Evolutionary conservation across 352 stramenopile genomes (phyloP), one percentile per base, ranked within the genome.

Genomic region (Phytopythium litorale): DNA sequence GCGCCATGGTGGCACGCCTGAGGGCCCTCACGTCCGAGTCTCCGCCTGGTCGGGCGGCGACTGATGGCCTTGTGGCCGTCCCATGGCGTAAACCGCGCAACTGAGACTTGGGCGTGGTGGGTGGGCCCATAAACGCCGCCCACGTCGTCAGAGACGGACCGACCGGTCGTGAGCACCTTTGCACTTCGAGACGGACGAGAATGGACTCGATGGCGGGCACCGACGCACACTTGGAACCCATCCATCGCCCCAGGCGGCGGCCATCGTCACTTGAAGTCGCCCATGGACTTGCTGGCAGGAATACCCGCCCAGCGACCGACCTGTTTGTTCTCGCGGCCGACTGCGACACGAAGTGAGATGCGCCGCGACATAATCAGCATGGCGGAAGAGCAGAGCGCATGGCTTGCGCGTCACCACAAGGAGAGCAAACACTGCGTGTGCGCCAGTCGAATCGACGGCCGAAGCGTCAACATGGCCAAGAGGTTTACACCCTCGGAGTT

Each of bases 331-430:
- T 25, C 42, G 25, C 42, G 18, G 15, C 40, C 40, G n/a, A 49
- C 42, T 51, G 45, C 45, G 45, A 51, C 45, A 51, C 15, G 45
- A n/a, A 51, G n/a, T 16, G 21, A 51, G 45, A 51, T 51, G 45
- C 11, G 21, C 12, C 45, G 45, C 45, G 45, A 51, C 45, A 51
- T 51, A 51, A 51, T 51, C 45, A 51, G 45, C 21, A 6, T 23
- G 28, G 42, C 18, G 5, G 42, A 25, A 15, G 35, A 40, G 0
- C 7, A 40, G 16, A 15, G 35, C 35, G 35, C 28, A 32, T 32
- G 28, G 28, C 28, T 32, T 32, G 28, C 28, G 28, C 28, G 28
- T 30, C 28, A 4, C 33, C 5, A 7, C 2, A 38, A 48, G 18
- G 16, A 23, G 42, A 48, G 42, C 42, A 48, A 48, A 43, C 38